Conservation (phyloP, 192 early-diverging fungal genomes). For the Dispira parvispora region DNA sequence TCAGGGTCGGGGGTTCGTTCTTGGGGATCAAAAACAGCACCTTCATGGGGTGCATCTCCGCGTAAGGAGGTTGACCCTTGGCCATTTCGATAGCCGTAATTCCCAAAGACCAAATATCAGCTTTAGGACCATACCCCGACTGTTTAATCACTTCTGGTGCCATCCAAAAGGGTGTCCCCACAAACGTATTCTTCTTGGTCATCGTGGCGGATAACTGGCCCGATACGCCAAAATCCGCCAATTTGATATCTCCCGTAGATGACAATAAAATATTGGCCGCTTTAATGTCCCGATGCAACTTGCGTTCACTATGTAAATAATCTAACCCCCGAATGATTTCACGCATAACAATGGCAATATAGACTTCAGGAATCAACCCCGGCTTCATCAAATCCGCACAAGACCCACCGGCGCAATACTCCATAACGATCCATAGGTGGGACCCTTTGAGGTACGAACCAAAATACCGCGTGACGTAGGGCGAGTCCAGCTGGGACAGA, state of each 20-base stretch:
- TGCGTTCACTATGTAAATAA: slow-evolving; percentile 79
- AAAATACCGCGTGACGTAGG: slow-evolving; percentile 74
- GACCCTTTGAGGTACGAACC: slow-evolving; percentile 79
- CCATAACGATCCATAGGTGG: slow-evolving; percentile 97
- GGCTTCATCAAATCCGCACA: slow-evolving; percentile 89
- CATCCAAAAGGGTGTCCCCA: slow-evolving; percentile 96
- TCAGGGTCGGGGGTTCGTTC: slow-evolving; percentile 68
- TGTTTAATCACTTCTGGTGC: slow-evolving; percentile 90
- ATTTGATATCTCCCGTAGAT: slow-evolving; percentile 66
- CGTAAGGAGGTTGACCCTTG: slow-evolving; percentile 80
- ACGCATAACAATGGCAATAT: slow-evolving; percentile 81
- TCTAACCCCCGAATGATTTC: slow-evolving; percentile 81
- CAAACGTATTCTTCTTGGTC: slow-evolving; percentile 94
- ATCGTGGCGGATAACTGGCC: slow-evolving; percentile 82
- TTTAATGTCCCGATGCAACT: slow-evolving; percentile 93
- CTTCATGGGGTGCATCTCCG: slow-evolving; percentile 88
- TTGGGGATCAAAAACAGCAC: slow-evolving; percentile 89
- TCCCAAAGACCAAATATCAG: slow-evolving; percentile 95
- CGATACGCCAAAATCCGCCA: slow-evolving; percentile 98
- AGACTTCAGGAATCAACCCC: slow-evolving; percentile 65
- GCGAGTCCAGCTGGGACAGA: slow-evolving; percentile 80
- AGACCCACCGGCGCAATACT: slow-evolving; percentile 88
- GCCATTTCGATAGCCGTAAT: slow-evolving; percentile 96
- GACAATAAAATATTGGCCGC: slow-evolving; percentile 73
- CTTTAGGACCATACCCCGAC: slow-evolving; percentile 86